phyloP scores from a whole-genome alignment of 768 basidiomycete genomes.

The Lactarius pseudohatsudake region DNA sequence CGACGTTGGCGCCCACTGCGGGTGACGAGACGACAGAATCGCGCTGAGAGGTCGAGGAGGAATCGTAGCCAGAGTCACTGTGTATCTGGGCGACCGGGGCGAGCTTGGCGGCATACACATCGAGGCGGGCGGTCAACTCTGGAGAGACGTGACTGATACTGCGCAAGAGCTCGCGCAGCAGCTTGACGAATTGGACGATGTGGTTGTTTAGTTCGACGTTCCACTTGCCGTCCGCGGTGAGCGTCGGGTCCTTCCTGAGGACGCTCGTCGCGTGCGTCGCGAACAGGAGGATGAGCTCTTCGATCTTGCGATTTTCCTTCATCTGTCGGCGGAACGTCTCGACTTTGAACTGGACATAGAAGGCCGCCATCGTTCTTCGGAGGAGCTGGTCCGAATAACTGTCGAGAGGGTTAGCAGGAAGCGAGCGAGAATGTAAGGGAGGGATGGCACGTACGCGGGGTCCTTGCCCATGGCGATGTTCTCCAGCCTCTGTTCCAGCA shows the following conservation, averaged over 20 bases:
- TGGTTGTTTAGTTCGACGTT: conserved; percentile 92
- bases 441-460: conserved; percentile 59
- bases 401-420: conserved; percentile 6
- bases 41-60: conserved; percentile 57
- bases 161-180: conserved; percentile 78
- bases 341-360: conserved; percentile 87
- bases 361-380: conserved; percentile 86
- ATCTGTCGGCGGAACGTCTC: conserved; percentile 85
- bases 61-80: conserved; percentile 67
- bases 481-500: conserved; percentile 85
- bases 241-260: conserved; percentile 84
- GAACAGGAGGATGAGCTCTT: conserved; percentile 95
- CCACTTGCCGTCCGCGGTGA: conserved; percentile 80
- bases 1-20: conserved; percentile 47
- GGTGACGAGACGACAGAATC: conserved; percentile 46
- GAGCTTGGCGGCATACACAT: conserved; percentile 80
- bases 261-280: conserved; percentile 87
- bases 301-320: conserved; percentile 96
- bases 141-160: conserved; percentile 75
- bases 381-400: conserved; percentile 91
- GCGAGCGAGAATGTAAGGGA: background rate
- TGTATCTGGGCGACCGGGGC: conserved; percentile 54
- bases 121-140: conserved; percentile 78
- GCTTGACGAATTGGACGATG: conserved; percentile 82
- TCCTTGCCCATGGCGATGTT: conserved; percentile 94